Evolutionary conservation across 257 asterid genomes (phyloP), one percentile per base, ranked within the genome.

Genomic region (Solanum pimpinellifolium): DNA sequence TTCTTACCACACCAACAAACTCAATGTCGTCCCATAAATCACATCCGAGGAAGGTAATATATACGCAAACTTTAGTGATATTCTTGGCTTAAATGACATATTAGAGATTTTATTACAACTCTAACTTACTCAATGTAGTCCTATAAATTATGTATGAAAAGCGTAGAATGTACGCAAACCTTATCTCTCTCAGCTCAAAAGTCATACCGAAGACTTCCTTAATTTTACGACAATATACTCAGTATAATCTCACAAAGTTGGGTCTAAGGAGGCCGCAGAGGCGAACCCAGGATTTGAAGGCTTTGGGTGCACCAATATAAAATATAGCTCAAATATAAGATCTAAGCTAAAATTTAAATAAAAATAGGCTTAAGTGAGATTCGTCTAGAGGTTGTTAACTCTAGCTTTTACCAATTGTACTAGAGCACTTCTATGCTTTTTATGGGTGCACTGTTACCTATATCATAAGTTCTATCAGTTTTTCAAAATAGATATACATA

Each of bases 81-180:
- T 15, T 5, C 3, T 68, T 3, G 6, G 1, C 11, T 14, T 23
- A 68, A 68, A 68, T 6, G 13, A 31, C 3, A 15, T 29, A 27
- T 6, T 12, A 12, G 20, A 66, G 20, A 25, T 18, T 25, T 66
- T 66, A 2, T 66, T 25, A 66, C 9, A 6, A 25, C 5, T 11
- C 1, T 2, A 65, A n/a, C 18, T 16, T 23, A 12, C 7, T 14
- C 6, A 60, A 10, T 60, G 7, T 66, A 11, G 9, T 66, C 18
- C 14, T 18, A 25, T 18, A 25, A 66, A 9, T 1, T 1, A 6
- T 0, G 3, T 66, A 1, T 25, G 16, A 3, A 1, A 7, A 25
- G 3, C 16, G 9, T 65, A 65, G 1, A 1, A 11, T 25, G 2
- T 65, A 25, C 4, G 1, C 35, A 25, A 65, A 62, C 1, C 15